Percentiles rank a stretch among this genome's conserved stretches.
phyloP scores from a whole-genome alignment of 2,329 filamentous ascomycete species.

The Ascochyta viciae-villosae region DNA sequence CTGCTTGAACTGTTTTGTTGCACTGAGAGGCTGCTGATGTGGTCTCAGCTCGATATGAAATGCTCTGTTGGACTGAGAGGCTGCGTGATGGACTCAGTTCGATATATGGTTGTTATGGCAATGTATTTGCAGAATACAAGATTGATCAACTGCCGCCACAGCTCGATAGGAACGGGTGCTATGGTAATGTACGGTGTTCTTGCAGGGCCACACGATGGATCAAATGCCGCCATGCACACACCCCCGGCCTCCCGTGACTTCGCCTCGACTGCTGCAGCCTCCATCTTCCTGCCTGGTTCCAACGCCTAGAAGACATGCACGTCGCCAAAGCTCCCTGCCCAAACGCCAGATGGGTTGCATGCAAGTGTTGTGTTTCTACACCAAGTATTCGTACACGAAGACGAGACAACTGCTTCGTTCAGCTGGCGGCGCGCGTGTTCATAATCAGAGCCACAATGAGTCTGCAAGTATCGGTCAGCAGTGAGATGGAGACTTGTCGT shows the following conservation, averaged over 20 bases:
- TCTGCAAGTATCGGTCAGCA: conserved; percentile 54
- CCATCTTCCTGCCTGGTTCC: background rate
- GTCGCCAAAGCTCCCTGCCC: conserved; percentile 1
- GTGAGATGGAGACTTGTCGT: too few relatives aligned
- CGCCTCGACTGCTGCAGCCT: background rate
- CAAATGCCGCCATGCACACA: background rate
- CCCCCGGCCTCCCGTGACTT: background rate
- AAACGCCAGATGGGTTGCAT: conserved; percentile 19
- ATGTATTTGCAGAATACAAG: too few relatives aligned
- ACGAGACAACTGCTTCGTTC: conserved; percentile 19
- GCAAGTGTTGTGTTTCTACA: conserved; percentile 25
- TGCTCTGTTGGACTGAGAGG: background rate
- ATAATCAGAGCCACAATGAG: conserved; percentile 93
- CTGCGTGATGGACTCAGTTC: background rate
- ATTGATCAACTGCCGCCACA: background rate
- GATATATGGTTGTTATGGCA: too few relatives aligned
- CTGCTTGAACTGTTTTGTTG: too few relatives aligned
- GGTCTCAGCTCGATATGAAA: too few relatives aligned
- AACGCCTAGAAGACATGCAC: background rate
- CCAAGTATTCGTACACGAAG: conserved; percentile 40
- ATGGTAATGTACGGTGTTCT: background rate
- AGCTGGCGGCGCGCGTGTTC: conserved; percentile 80
- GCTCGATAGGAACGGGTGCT: background rate
- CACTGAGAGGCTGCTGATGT: too few relatives aligned
- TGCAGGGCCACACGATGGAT: conserved; percentile 1